These are phyloP conservation scores for Gossypium herbaceum DNA, from an alignment of 345 rosid species.

Conservation along the genomic window DNA sequence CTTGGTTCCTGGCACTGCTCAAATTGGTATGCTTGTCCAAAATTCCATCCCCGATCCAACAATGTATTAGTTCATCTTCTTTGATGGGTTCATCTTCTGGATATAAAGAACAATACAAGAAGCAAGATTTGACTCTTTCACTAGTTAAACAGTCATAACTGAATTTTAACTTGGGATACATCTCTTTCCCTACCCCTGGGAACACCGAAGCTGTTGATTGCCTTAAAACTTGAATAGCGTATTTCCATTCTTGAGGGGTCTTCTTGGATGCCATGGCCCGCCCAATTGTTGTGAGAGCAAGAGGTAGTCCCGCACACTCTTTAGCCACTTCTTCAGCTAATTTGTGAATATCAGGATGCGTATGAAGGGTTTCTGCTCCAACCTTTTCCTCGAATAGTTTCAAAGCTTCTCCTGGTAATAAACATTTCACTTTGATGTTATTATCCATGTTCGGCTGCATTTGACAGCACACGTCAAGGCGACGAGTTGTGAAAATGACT, in stretches of 20 bases:
- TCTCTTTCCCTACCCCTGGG: background rate
- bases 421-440: background rate
- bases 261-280: background rate
- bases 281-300: slow-evolving; percentile 9
- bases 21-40: background rate
- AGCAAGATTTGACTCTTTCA: background rate
- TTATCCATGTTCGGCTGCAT: background rate
- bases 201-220: background rate
- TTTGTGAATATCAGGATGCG: background rate
- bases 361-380: background rate
- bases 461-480: background rate
- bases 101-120: background rate
- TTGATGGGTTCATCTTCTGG: slow-evolving; percentile 29
- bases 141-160: background rate
- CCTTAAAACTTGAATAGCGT: background rate
- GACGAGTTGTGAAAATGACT: slow-evolving; percentile 7
- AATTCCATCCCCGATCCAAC: slow-evolving; percentile 39
- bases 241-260: background rate
- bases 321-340: slow-evolving; percentile 8
- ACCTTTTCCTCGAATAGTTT: background rate
- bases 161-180: background rate
- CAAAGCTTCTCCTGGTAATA: background rate
- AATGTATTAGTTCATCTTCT: slow-evolving; percentile 37
- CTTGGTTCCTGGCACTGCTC: too few species aligned
- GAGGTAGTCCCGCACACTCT: slow-evolving; percentile 23